These are phyloP conservation scores for Paspalum vaginatum DNA, from an alignment of 176 grass and related monocot species.

Conservation along the genomic window DNA sequence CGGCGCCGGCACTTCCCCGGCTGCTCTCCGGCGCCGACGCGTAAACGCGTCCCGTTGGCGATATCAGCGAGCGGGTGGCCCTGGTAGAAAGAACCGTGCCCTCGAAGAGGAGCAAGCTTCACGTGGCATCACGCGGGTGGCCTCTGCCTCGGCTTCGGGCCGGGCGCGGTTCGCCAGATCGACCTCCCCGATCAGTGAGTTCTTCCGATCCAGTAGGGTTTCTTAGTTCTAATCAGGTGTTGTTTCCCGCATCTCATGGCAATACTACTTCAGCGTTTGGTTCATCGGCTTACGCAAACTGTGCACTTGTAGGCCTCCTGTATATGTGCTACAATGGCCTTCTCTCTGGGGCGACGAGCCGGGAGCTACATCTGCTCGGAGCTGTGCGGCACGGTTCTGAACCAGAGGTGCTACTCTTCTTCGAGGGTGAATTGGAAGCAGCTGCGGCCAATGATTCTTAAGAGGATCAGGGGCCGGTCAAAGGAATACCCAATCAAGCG, in stretches of 20 bases:
- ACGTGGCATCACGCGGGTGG: background rate
- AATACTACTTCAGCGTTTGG: background rate
- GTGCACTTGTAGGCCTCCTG: slow-evolving; percentile 18
- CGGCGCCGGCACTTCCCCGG: background rate
- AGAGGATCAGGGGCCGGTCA: slow-evolving; percentile 68
- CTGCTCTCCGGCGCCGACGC: background rate
- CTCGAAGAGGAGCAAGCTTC: background rate
- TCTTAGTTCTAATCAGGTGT: background rate
- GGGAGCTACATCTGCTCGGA: slow-evolving; percentile 27
- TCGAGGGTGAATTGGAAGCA: slow-evolving; percentile 81
- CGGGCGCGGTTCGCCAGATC: slow-evolving; percentile 17
- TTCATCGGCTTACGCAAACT: slow-evolving; percentile 10
- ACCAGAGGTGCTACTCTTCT: slow-evolving; percentile 55
- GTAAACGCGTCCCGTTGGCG: background rate
- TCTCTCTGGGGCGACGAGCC: slow-evolving; percentile 20
- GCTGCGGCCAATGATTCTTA: slow-evolving; percentile 86
- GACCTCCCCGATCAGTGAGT: background rate
- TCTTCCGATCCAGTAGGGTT: background rate
- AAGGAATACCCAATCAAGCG: slow-evolving; percentile 73
- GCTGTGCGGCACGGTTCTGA: slow-evolving; percentile 38
- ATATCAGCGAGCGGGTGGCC: no score
- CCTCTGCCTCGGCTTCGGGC: slow-evolving; percentile 1
- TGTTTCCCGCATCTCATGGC: background rate
- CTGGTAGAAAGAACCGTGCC: background rate
- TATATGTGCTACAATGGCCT: slow-evolving; percentile 48